Evolutionary conservation across 352 stramenopile genomes (phyloP), one percentile per base, ranked within the genome.

Genomic region (Phytopythium mirpurense): DNA sequence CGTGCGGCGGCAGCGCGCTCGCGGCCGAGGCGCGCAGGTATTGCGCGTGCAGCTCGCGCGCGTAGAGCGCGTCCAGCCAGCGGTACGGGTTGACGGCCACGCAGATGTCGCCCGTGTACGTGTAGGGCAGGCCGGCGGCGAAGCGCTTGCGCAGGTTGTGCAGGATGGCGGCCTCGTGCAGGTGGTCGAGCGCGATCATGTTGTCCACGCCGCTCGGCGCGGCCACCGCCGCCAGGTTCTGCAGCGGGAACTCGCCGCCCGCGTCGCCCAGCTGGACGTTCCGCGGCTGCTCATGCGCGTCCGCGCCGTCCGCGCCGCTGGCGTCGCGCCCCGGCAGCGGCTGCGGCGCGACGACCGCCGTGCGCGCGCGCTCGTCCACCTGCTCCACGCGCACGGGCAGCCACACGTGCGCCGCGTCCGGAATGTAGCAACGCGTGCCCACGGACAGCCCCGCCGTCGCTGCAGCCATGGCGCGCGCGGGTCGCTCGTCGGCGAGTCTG

Each of bases 51-150:
- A 86, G 67, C 23, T 88, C 72, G 4, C 74, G 59, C 8, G 62
- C 66, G 61, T 97, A 97, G 36, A 95, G 66, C 40, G 89, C 74
- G 14, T 83, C 68, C 16, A 95, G 67, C 84, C 87, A 95, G 48
- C 91, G 86, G 62, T 98, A 98, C 45, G 95, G 96, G 71, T 99
- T 99, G 36, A 98, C 77, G 0, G 96, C 95, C n/a, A 99, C 77
- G 56, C 97, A 90, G 63, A 98, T 98, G 51, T 98, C 90, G 15
- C 94, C 94, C 2, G 96, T 97, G 58, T 95, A 96, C 16, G 95
- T 98, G 71, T 99, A 99, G 9, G 95, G 95, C 64, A 85, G 72
- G 18, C 75, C 69, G 16, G 65, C 60, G 43, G 77, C 78, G 61
- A 95, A 96, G 29, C 88, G 74, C 37, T 75, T 78, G 54, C 80